Base-by-base conservation (phyloP, 768 basidiomycete species). In the Kwoniella pini region DNA sequence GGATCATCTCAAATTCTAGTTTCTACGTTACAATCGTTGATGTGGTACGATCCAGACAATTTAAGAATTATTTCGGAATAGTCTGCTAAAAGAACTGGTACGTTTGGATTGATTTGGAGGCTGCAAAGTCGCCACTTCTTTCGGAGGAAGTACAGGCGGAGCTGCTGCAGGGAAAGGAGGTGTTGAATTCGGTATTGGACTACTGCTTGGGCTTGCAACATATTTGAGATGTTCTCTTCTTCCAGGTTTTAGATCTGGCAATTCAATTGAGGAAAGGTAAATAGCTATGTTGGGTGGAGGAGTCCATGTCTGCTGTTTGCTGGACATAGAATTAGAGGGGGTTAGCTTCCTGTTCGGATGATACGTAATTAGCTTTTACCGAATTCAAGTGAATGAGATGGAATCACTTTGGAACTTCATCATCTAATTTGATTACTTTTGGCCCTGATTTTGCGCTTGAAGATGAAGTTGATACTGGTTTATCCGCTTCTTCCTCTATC, bases 221-320 rank as follows among this genome's bases (percentile, higher is more conserved):
- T 50, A n/a, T 21, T 21, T 30, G 30, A 50, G 26, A n/a, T 53
- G n/a, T 42, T 54, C 54, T 49, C 65, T 21, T 19, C 63, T 30
- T 7, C 68, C 63, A 17, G 77, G 74, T 27, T 66, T 64, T 2
- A 78, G 63, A 45, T 78, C 77, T 6, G 77, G 75, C 27, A 78
- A 46, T 30, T 78, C 74, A 45, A 78, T 77, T 13, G 71, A 75
- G 12, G 75, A 76, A 1, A 77, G 61, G 39, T 72, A 78, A 27
- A 78, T 72, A 17, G 71, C 56, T 19, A 78, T 73, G 24, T 70
- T 75, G 4, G 63, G 70, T 1, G 72, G 69, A 0, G 75, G 67
- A 15, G 55, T 54, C 64, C 72, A 77, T 15, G 33, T 36, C 33
- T 36, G 7, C 33, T 36, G 33, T 36, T 36, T 36, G 33, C 33